Evolutionary conservation across 2,329 filamentous ascomycete species (phyloP), one percentile per base, ranked within the genome.

Genomic region (Diaporthe vaccinii): DNA sequence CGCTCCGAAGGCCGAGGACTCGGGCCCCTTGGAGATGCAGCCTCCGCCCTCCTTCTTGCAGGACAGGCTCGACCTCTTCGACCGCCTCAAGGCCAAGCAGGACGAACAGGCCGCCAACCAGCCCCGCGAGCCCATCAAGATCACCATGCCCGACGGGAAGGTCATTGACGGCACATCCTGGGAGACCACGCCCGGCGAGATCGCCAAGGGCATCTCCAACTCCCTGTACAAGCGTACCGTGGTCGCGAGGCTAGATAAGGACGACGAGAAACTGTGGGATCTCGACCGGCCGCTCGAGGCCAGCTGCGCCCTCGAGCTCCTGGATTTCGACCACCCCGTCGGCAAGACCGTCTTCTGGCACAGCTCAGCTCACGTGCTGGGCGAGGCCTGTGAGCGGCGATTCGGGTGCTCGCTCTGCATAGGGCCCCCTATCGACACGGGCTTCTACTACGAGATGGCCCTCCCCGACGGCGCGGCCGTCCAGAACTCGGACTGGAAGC

Each of bases 361-460:
- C 75, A 76, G 67, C 17, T 74, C 73, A 80, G 97, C 97, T 59
- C 97, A 99, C 84, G 93, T 98, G 78, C 91, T 99, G n/a, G 97
- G 97, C 79, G 97, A 98, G 85, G 96, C 96, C 76, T 94, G 93
- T 68, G 97, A 99, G 86, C 91, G 94, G 82, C 91, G 95, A 80
- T 99, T 95, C 82, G 95, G 95, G 76, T 98, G 96, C 86, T 93
- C 94, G 80, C 91, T 98, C 61, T 98, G 95, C 84, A 97, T 98
- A 83, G 97, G 97, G 34, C 97, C 97, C 46, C 97, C 95, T 14
- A 95, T 96, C 59, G 92, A 95, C 72, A 93, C 96, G 84, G 96
- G 95, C 53, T 98, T 98, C 89, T 98, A 98, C 89, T 98, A 98
- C 85, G 95, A 98, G 85, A 98, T 98, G 96, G 94, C 94, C 44